phyloP scores from a whole-genome alignment of 1,284 basidiomycete genomes.

The Acaromyces ingoldii region DNA sequence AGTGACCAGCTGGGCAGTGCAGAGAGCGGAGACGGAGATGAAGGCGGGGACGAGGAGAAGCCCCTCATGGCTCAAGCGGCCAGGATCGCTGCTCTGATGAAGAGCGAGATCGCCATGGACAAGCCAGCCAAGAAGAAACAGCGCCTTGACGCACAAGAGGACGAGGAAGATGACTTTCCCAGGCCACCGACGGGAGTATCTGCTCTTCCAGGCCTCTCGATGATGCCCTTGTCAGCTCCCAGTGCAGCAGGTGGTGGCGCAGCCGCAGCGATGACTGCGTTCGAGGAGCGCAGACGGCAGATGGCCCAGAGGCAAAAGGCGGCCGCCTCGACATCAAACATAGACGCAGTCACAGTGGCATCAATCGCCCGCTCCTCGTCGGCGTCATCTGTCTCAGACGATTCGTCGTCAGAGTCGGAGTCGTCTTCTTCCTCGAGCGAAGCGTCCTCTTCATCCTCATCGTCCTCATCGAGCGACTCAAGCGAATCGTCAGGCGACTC shows the following conservation, averaged over 20 bases:
- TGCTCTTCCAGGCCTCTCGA: neutral
- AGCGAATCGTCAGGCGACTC: too few relatives aligned
- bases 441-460: neutral
- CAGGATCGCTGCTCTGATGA: neutral
- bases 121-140: too few relatives aligned
- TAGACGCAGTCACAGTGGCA: too few relatives aligned
- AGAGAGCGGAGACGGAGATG: too few relatives aligned
- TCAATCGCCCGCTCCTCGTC: too few relatives aligned
- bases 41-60: neutral
- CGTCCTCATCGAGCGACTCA: neutral
- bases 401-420: too few relatives aligned
- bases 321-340: too few relatives aligned
- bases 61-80: neutral
- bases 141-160: neutral
- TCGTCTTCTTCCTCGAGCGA: neutral
- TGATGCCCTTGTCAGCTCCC: neutral
- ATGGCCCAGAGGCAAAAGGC: too few relatives aligned
- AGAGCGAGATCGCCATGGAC: neutral
- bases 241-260: neutral
- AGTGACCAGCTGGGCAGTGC: too few relatives aligned
- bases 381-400: too few relatives aligned
- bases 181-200: neutral
- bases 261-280: neutral
- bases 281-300: too few relatives aligned
- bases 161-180: neutral